Base-by-base conservation (phyloP, 139 green algal genomes). In the Chlamydomonas schloesseri region DNA sequence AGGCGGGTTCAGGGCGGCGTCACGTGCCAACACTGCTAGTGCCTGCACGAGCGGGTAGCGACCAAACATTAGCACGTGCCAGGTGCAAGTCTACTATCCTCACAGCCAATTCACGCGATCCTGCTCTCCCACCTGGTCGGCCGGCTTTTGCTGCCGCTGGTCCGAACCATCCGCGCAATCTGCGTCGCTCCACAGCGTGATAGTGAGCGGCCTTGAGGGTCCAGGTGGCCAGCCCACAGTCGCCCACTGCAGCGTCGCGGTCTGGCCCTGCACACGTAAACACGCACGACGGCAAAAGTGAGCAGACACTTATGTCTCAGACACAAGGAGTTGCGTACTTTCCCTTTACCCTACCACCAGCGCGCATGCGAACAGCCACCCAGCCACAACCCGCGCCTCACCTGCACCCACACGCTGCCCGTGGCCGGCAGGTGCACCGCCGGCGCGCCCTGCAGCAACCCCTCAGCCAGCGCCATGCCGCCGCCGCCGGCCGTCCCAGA, bases 391-490 rank as follows among this genome's bases (percentile, higher is more conserved):
- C n/a, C 55, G 2, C 36, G 3, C 28, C 76, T 14, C 76, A 83
- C 76, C 76, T 47, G 28, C 20, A 50, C 29, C 42, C 65, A 28
- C 29, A 75, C 64, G 42, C 46, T 21, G 13, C 78, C 78, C 17
- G 78, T 65, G 29, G 78, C 78, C 28, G 78, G 78, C 46, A 74
- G 64, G 33, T 36, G 24, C 78, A 84, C 64, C 31, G 78, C 78
- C n/a, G 78, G 78, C 3, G 78, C 29, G 18, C 78, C 78, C 20
- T n/a, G 21, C n/a, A 84, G 42, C 46, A 84, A n/a, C 0, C 78
- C 78, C 78, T 84, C 78, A n/a, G 64, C 78, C 46, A 84, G n/a
- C 18, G 28, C 34, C 64, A 74, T 31, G 29, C 64, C 78, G 46
- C 77, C 77, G 62, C 78, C 78, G 31, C 78, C 78, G 1, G 78